Conservation (phyloP, 306 rosid genomes). For the Crotalaria pallida region DNA sequence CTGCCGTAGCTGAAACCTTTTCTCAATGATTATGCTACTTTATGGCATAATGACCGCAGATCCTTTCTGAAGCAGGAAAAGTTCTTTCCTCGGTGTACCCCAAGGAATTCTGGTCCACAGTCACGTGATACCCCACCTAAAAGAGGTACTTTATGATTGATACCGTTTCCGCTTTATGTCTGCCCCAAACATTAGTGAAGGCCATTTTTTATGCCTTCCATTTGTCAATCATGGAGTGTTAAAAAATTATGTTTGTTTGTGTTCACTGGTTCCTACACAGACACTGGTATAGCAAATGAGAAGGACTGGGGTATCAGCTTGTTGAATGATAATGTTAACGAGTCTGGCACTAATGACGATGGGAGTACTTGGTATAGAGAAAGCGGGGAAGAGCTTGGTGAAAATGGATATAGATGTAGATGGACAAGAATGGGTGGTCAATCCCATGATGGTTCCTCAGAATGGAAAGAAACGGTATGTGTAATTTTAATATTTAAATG, state of each 20-base stretch:
- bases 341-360: constrained; percentile 93
- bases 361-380: constrained; percentile 91
- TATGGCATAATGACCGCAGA: constrained; percentile 38
- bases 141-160: constrained; percentile 57
- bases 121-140: constrained; percentile 94
- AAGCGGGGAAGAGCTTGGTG: constrained; percentile 78
- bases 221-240: constrained; percentile 10
- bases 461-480: constrained; percentile 95
- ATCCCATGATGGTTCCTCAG: constrained; percentile 65
- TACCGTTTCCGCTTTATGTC: background rate
- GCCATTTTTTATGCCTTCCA: constrained; percentile 8
- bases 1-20: constrained; percentile 3
- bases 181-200: background rate
- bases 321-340: constrained; percentile 63
- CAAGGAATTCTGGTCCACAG: constrained; percentile 74
- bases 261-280: constrained; percentile 36
- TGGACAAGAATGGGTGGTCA: constrained; percentile 98
- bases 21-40: constrained; percentile 13
- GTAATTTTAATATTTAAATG: constrained; percentile 15
- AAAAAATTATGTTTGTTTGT: constrained; percentile 16
- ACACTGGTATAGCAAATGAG: constrained; percentile 95
- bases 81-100: constrained; percentile 66
- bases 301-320: constrained; percentile 95
- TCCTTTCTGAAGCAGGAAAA: constrained; percentile 59
- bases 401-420: constrained; percentile 93